These are phyloP conservation scores for Gypsophila paniculata DNA, from an alignment of 179 eudicot species.

Conservation along the genomic window DNA sequence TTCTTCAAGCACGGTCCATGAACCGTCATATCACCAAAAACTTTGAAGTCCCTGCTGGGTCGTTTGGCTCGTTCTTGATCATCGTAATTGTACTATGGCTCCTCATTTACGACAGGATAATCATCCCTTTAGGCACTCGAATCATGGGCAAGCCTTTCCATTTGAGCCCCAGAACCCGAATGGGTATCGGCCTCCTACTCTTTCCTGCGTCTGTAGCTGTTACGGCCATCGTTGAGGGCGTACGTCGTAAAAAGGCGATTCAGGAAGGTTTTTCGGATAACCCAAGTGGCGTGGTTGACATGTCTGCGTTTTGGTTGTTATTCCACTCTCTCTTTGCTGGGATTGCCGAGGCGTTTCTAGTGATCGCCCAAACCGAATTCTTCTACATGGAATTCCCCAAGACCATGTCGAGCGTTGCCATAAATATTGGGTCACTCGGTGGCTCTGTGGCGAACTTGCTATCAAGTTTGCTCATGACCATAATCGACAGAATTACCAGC, in stretches of 20 bases:
- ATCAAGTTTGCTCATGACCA: slow-evolving; percentile 33
- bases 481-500: slow-evolving; percentile 30
- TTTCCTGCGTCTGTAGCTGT: slow-evolving; percentile 25
- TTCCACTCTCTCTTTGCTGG: slow-evolving; percentile 31
- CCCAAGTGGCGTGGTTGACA: slow-evolving; percentile 18
- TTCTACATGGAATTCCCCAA: slow-evolving; percentile 40
- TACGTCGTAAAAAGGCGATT: slow-evolving; percentile 28
- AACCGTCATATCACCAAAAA: slow-evolving; percentile 38
- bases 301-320: slow-evolving; percentile 50
- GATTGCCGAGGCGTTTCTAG: slow-evolving; percentile 36
- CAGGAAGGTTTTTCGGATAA: slow-evolving; percentile 20
- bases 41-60: slow-evolving; percentile 51
- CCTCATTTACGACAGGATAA: slow-evolving; percentile 34
- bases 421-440: slow-evolving; percentile 27
- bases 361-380: slow-evolving; percentile 43
- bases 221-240: slow-evolving; percentile 31
- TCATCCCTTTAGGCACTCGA: slow-evolving; percentile 37
- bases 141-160: slow-evolving; percentile 26
- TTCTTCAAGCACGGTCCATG: slow-evolving; percentile 48
- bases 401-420: slow-evolving; percentile 47
- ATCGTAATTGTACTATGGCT: slow-evolving; percentile 36
- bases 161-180: slow-evolving; percentile 31
- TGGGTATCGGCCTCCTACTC: slow-evolving; percentile 44
- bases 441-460: slow-evolving; percentile 27
- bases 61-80: slow-evolving; percentile 35